Evolutionary conservation across 108 stramenopile species (phyloP).

Genomic region (Nannochloropsis oceanica): DNA sequence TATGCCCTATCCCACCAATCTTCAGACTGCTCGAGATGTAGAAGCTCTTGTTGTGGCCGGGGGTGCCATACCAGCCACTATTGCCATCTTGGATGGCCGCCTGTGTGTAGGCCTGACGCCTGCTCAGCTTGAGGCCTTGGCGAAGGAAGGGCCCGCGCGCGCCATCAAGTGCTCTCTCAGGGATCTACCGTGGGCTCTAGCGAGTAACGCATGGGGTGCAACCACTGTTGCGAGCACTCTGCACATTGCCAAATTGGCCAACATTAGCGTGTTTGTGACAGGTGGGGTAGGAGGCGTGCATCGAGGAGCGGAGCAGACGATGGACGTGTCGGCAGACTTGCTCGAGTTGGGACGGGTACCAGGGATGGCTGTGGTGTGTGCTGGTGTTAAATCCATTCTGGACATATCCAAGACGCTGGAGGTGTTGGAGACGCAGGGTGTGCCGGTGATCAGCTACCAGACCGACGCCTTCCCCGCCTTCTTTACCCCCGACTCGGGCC

Average conservation of each 20-base stretch:
- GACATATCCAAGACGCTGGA: conserved; percentile 84
- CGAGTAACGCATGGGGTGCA: conserved; percentile 42
- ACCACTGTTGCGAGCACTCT: conserved; percentile 92
- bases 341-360: conserved; percentile 68
- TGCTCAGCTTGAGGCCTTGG: conserved; percentile 68
- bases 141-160: conserved; percentile 43
- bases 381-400: conserved; percentile 90
- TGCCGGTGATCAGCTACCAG: conserved; percentile 59
- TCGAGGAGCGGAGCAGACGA: conserved; percentile 56
- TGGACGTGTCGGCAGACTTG: conserved; percentile 84
- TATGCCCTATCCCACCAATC: conserved; percentile 92
- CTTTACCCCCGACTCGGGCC: conserved; percentile 53
- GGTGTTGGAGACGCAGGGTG: conserved; percentile 86
- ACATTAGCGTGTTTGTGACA: conserved; percentile 75
- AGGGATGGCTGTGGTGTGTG: conserved; percentile 81
- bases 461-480: conserved; percentile 88
- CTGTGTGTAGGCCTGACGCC: conserved; percentile 56
- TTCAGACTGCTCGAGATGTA: conserved; percentile 49
- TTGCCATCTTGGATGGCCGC: conserved; percentile 65
- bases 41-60: background rate
- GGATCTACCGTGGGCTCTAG: conserved; percentile 42
- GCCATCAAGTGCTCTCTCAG: conserved; percentile 76
- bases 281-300: conserved; percentile 67
- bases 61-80: conserved; percentile 79
- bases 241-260: conserved; percentile 65